These are phyloP conservation scores for Colletotrichum cereale DNA, from an alignment of 2,329 filamentous ascomycete species.

Conservation along the genomic window DNA sequence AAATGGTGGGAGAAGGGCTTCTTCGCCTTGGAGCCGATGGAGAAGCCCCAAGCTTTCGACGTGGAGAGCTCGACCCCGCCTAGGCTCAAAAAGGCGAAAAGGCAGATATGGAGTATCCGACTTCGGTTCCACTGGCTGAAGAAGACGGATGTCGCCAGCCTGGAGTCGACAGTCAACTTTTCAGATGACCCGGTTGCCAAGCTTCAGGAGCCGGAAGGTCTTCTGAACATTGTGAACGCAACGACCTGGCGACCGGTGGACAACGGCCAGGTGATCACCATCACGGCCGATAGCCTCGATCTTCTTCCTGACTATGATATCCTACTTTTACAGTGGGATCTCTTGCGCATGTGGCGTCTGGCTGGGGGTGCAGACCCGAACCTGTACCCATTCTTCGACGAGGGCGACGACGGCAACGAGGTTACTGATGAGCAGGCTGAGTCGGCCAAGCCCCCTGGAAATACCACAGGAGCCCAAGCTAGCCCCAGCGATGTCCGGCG, in stretches of 20 bases:
- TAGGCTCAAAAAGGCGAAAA: background rate
- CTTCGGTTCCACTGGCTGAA: background rate
- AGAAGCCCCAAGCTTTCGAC: too few relatives aligned
- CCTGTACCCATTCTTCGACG: background rate
- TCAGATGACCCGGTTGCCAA: background rate
- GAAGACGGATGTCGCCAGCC: background rate
- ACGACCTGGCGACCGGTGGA: background rate
- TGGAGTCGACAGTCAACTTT: background rate
- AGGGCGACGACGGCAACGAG: background rate
- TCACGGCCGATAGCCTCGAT: background rate
- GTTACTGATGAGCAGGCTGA: slow-evolving; percentile 32
- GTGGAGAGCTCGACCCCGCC: too few relatives aligned
- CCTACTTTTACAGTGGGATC: background rate
- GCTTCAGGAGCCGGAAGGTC: background rate
- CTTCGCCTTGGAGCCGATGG: background rate
- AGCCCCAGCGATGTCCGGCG: too few relatives aligned
- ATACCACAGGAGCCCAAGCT: too few relatives aligned
- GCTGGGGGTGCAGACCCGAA: background rate
- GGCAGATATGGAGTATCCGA: background rate
- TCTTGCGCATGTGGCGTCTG: background rate
- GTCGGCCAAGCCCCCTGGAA: too few relatives aligned
- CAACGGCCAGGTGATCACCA: too few relatives aligned
- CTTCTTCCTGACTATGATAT: background rate
- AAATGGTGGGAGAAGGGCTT: background rate
- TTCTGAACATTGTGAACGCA: background rate